Base-by-base conservation (phyloP, 768 basidiomycete species). In the Lepiota brunneoincarnata region DNA sequence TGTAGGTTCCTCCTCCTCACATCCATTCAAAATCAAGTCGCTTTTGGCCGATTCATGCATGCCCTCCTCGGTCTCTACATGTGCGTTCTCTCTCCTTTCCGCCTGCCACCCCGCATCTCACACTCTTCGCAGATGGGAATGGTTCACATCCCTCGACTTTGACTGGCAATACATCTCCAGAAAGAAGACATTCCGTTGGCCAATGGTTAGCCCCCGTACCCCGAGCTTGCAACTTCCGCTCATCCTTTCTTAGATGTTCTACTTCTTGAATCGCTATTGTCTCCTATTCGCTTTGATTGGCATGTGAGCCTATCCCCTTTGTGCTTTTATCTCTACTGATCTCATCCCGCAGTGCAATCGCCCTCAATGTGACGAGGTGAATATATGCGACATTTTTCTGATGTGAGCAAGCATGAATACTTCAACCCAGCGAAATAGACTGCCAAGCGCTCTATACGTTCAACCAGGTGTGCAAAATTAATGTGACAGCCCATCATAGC, bases 391-490 rank as follows among this genome's bases (percentile, higher is more conserved):
- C 3, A 3, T n/a, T 50, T 49, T 43, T 41, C 9, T 18, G 18
- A 35, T 18, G 23, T 39, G 38, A 15, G 50, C 21, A 38, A 18
- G 17, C 48, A 54, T 54, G 14, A 15, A 42, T 47, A 44, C 24
- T 23, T 34, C 26, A 15, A 39, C 52, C 18, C 57, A 80, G 79
- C 2, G 67, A 78, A 61, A 67, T 87, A 31, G 67, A 88, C 62
- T 89, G 87, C 57, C 87, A 88, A 61, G 77, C 71, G 4, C 66
- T 89, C 20, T 89, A 87, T 60, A 87, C 84, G 1, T 87, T 86
- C 63, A 86, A 84, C 56, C 77, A 79, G 66, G 75, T 82, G 61
- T 28, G 63, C 56, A 14, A n/a, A 23, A 54, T 54, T 23, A 49
- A 34, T 60, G 56, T 56, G 20, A 24, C 21, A 31, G 11, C 20